These are phyloP conservation scores for Carnegiea gigantea DNA, from an alignment of 179 eudicot species.

Conservation along the genomic window DNA sequence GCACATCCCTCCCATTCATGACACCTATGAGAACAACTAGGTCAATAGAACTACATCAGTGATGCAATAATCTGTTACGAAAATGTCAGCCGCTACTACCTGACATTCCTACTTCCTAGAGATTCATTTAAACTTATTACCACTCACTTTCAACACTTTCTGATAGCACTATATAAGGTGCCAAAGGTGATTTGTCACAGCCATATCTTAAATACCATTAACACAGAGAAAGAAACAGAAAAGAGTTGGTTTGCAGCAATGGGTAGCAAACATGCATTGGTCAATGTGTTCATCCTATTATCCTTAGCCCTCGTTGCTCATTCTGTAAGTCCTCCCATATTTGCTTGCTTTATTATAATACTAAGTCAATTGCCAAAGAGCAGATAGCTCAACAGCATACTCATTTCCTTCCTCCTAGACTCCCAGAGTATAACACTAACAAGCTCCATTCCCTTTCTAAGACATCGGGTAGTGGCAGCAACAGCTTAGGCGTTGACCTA, in stretches of 20 bases:
- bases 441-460: too few relatives aligned
- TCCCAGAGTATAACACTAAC: too few relatives aligned
- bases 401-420: too few relatives aligned
- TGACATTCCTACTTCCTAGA: neutral
- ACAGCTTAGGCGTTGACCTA: too few relatives aligned
- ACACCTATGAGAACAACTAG: neutral
- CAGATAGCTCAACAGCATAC: too few relatives aligned
- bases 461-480: too few relatives aligned
- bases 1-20: neutral
- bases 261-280: constrained; percentile 13
- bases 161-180: neutral
- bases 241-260: neutral
- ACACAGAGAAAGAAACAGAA: neutral
- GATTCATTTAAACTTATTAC: neutral
- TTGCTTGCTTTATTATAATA: neutral
- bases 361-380: too few relatives aligned
- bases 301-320: constrained; percentile 33
- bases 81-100: neutral
- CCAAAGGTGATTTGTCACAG: neutral
- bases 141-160: neutral
- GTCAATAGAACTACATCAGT: neutral
- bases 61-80: neutral
- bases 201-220: neutral
- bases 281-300: constrained; percentile 41
- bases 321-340: constrained; percentile 45